Percentiles rank a stretch among this genome's conserved stretches.
Evolutionary conservation across 202 grass and related monocot genomes (phyloP).

Genomic region (Eragrostis tef): DNA sequence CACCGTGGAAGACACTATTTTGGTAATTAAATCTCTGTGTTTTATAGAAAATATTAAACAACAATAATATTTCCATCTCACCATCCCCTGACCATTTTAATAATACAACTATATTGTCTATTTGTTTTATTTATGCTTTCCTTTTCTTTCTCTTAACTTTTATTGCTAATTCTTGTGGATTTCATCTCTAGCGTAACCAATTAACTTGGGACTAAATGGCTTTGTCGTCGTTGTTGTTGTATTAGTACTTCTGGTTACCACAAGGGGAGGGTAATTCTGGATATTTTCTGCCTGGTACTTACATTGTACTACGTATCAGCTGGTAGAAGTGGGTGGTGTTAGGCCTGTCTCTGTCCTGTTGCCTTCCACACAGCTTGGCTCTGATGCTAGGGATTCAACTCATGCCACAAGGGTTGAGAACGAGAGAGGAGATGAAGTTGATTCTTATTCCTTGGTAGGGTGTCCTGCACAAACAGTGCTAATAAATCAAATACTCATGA

Average conservation of each 20-base stretch:
- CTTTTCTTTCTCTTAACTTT: not conserved
- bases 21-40: slow-evolving; percentile 48
- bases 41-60: slow-evolving; percentile 14
- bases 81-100: not conserved
- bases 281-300: not conserved
- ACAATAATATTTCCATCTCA: slow-evolving; percentile 9
- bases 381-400: not conserved
- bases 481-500: not conserved
- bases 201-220: not conserved
- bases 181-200: not conserved
- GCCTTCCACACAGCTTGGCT: not conserved
- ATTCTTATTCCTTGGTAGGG: not conserved
- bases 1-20: slow-evolving; percentile 55
- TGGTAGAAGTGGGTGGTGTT: not conserved
- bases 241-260: not conserved
- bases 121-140: not conserved
- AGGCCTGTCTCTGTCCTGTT: slow-evolving; percentile 1
- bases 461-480: not conserved
- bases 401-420: too few relatives aligned
- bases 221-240: not conserved
- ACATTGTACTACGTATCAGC: not conserved
- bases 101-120: not conserved
- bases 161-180: not conserved
- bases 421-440: not conserved
- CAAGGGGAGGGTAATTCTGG: slow-evolving; percentile 18